These are phyloP conservation scores for Rubia occidens DNA, from an alignment of 305 asterid genomes.

Conservation along the genomic window DNA sequence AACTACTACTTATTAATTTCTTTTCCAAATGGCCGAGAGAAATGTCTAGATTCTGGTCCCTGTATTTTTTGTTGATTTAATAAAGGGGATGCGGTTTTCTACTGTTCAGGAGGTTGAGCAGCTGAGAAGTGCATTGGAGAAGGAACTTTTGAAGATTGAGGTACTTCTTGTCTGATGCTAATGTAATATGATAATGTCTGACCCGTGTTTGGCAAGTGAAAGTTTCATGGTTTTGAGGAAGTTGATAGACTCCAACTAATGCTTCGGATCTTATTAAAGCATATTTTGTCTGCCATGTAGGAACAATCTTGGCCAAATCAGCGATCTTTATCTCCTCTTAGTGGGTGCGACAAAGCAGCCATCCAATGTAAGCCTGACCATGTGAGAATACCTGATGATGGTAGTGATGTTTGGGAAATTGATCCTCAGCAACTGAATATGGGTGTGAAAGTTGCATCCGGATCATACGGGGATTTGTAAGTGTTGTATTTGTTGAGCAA, in stretches of 20 bases:
- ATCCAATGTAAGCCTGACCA: conserved; percentile 35
- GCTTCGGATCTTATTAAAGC: neutral
- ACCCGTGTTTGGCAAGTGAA: neutral
- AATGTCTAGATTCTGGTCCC: neutral
- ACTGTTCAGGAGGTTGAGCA: conserved; percentile 35
- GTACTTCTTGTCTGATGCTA: conserved; percentile 15
- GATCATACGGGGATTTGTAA: conserved; percentile 45
- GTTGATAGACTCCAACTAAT: neutral
- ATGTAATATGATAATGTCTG: neutral
- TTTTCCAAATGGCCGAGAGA: neutral
- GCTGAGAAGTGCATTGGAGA: conserved; percentile 30
- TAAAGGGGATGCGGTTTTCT: neutral
- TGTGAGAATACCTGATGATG: conserved; percentile 37
- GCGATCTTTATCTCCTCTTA: conserved; percentile 21
- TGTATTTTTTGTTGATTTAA: neutral
- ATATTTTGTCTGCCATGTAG: conserved; percentile 24
- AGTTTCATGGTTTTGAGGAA: neutral
- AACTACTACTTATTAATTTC: neutral
- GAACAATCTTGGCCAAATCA: conserved; percentile 30
- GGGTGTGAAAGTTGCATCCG: conserved; percentile 36
- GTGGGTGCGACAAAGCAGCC: conserved; percentile 20
- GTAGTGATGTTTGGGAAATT: conserved; percentile 45
- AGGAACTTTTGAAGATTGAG: conserved; percentile 27
- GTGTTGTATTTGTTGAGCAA: conserved; percentile 12
- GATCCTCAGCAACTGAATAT: conserved; percentile 32